phyloP scores from a whole-genome alignment of 148 eudicot species.

The Nepenthes mirabilis region DNA sequence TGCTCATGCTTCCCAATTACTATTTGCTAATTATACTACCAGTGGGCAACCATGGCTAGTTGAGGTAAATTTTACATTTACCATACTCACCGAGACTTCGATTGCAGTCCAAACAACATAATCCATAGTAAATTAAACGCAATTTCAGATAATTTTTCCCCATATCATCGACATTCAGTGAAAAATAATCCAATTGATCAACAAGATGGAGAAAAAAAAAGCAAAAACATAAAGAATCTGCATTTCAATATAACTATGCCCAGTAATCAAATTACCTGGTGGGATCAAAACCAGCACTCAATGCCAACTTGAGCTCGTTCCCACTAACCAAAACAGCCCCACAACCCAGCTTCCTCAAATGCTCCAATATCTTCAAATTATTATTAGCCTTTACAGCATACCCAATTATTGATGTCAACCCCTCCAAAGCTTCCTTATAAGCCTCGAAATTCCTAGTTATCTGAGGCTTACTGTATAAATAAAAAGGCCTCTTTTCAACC shows the following conservation, averaged over 20 bases:
- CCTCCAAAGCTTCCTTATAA: constrained; percentile 67
- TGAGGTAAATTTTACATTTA: no score
- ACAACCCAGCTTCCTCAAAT: constrained; percentile 76
- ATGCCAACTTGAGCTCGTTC: constrained; percentile 81
- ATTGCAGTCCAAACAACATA: neutral
- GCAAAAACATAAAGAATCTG: neutral
- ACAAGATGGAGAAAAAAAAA: neutral
- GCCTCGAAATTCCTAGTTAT: constrained; percentile 80
- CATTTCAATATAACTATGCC: neutral
- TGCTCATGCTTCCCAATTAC: no score
- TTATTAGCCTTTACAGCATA: constrained; percentile 96
- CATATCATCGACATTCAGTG: neutral
- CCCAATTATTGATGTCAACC: constrained; percentile 73
- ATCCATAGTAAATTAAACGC: neutral
- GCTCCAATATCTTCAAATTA: constrained; percentile 87
- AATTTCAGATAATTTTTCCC: neutral
- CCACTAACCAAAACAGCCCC: constrained; percentile 97
- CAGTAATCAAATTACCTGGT: constrained; percentile 19
- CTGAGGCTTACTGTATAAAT: constrained; percentile 81
- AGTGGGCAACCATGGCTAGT: no score
- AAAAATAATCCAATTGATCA: neutral
- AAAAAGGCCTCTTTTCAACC: constrained; percentile 82
- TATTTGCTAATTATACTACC: no score
- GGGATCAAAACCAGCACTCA: constrained; percentile 82
- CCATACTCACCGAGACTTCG: no score